A percentile compares a stretch with the other conserved stretches of the same genome.
Evolutionary conservation across 2,329 filamentous ascomycete species (phyloP).

Genomic region (Mariannaea elegans): DNA sequence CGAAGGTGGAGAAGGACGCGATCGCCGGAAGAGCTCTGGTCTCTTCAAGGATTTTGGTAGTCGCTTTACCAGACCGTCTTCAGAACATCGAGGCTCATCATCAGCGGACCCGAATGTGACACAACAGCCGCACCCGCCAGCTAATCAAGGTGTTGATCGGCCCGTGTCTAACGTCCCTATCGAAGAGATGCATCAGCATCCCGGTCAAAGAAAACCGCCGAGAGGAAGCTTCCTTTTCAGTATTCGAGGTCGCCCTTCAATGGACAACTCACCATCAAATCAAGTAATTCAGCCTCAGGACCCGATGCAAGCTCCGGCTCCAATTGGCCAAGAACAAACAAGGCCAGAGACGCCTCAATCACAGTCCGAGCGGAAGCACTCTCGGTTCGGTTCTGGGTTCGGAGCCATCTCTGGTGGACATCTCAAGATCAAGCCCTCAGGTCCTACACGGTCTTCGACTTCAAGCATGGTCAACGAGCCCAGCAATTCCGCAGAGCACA

Average conservation of each 20-base stretch:
- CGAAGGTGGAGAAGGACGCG: slow-evolving; percentile 44
- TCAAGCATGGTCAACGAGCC: slow-evolving; percentile 35
- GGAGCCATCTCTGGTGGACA: slow-evolving; percentile 28
- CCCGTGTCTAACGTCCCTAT: slow-evolving; percentile 53
- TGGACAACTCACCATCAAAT: slow-evolving; percentile 27
- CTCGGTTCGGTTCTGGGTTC: slow-evolving; percentile 48
- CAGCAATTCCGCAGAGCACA: slow-evolving; percentile 18
- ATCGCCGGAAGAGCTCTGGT: slow-evolving; percentile 51
- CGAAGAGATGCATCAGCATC: slow-evolving; percentile 45
- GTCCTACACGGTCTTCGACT: slow-evolving; percentile 32
- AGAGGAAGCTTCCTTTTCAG: slow-evolving; percentile 51
- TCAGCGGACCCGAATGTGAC: slow-evolving; percentile 35
- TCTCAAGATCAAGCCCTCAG: slow-evolving; percentile 26
- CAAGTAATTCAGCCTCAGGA: slow-evolving; percentile 28
- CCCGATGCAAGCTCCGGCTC: slow-evolving; percentile 23
- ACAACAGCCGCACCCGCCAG: slow-evolving; percentile 13
- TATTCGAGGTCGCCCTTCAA: slow-evolving; percentile 24
- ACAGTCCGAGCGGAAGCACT: slow-evolving; percentile 49
- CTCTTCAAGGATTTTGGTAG: slow-evolving; percentile 63
- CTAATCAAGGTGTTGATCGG: slow-evolving; percentile 45
- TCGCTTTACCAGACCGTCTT: slow-evolving; percentile 49
- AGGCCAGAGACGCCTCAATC: slow-evolving; percentile 34
- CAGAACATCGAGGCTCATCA: slow-evolving; percentile 45
- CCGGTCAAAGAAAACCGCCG: slow-evolving; percentile 45
- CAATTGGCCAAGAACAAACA: slow-evolving; percentile 23